Percentiles rank a stretch among this genome's conserved stretches.
Evolutionary conservation across 129 eudicot genomes (phyloP).

Genomic region (Centella asiatica): DNA sequence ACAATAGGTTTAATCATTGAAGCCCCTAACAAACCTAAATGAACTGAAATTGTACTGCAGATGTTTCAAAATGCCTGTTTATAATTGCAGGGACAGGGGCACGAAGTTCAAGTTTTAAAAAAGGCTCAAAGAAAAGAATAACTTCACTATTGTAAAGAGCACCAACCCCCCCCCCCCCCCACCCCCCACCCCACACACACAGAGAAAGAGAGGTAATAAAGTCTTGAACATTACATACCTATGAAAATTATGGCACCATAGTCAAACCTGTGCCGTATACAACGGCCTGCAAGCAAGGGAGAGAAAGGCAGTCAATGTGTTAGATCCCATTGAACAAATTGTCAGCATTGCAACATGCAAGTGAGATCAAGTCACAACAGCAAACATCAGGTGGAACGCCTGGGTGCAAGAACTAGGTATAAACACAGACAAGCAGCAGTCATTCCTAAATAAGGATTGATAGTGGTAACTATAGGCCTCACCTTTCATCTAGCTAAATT

Average conservation of each 20-base stretch:
- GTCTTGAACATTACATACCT: slow-evolving; percentile 60
- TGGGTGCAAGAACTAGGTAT: too few relatives aligned
- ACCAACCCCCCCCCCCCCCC: too few relatives aligned
- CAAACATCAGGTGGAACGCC: too few relatives aligned
- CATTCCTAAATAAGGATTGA: too few relatives aligned
- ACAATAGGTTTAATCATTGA: slow-evolving; percentile 3
- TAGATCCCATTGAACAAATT: not conserved
- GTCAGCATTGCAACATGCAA: not conserved
- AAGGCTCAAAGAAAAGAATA: too few relatives aligned
- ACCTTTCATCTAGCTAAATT: not conserved
- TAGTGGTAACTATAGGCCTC: not conserved
- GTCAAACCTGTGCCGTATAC: slow-evolving; percentile 84
- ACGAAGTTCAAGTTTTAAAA: too few relatives aligned
- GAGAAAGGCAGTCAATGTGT: not conserved
- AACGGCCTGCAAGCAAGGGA: slow-evolving; percentile 53
- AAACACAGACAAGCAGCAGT: too few relatives aligned
- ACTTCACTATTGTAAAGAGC: too few relatives aligned
- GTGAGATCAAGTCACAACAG: too few relatives aligned
- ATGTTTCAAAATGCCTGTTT: not conserved
- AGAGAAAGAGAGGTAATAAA: too few relatives aligned
- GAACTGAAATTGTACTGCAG: not conserved
- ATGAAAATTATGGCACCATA: slow-evolving; percentile 92
- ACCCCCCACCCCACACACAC: too few relatives aligned
- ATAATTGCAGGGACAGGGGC: not conserved
- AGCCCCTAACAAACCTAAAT: not conserved